Evolutionary conservation across 2,329 filamentous ascomycete genomes (phyloP).

Genomic region (Sclerotinia spermophila): DNA sequence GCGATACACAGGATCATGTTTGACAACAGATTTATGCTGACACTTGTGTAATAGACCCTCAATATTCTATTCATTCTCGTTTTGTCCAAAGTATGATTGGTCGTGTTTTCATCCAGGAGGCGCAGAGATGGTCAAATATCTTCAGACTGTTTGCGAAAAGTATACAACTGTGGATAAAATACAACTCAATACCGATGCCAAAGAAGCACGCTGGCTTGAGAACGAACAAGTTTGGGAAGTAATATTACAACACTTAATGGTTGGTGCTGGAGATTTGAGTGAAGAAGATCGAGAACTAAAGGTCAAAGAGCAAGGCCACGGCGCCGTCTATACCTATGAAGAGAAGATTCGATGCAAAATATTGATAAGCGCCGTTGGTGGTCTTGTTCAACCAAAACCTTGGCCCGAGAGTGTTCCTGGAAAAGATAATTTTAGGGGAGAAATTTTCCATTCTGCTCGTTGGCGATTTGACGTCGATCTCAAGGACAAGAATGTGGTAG

Average conservation of each 20-base stretch:
- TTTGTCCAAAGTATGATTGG: slow-evolving; percentile 58
- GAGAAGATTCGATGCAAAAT: slow-evolving; percentile 52
- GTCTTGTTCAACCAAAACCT: slow-evolving; percentile 51
- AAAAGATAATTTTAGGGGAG: slow-evolving; percentile 50
- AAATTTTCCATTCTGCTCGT: slow-evolving; percentile 55
- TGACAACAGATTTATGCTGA: not conserved
- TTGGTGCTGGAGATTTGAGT: slow-evolving; percentile 52
- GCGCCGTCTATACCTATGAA: slow-evolving; percentile 47
- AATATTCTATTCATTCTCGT: slow-evolving; percentile 56
- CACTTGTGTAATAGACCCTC: slow-evolving; percentile 45
- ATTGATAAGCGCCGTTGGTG: slow-evolving; percentile 53
- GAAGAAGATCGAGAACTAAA: slow-evolving; percentile 45
- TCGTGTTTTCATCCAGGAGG: slow-evolving; percentile 55
- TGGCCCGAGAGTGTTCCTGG: slow-evolving; percentile 50
- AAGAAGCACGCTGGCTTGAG: slow-evolving; percentile 49
- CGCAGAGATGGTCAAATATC: slow-evolving; percentile 55
- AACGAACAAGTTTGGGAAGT: slow-evolving; percentile 54
- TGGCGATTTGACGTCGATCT: slow-evolving; percentile 53
- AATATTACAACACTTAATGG: slow-evolving; percentile 46
- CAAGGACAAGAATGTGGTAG: slow-evolving; percentile 52
- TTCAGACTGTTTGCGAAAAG: slow-evolving; percentile 51
- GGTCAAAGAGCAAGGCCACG: slow-evolving; percentile 43
- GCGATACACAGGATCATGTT: not conserved
- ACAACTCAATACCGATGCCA: slow-evolving; percentile 55
- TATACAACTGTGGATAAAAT: slow-evolving; percentile 55